phyloP scores from a whole-genome alignment of 495 filamentous ascomycete species.

The Neurospora tetraspora region DNA sequence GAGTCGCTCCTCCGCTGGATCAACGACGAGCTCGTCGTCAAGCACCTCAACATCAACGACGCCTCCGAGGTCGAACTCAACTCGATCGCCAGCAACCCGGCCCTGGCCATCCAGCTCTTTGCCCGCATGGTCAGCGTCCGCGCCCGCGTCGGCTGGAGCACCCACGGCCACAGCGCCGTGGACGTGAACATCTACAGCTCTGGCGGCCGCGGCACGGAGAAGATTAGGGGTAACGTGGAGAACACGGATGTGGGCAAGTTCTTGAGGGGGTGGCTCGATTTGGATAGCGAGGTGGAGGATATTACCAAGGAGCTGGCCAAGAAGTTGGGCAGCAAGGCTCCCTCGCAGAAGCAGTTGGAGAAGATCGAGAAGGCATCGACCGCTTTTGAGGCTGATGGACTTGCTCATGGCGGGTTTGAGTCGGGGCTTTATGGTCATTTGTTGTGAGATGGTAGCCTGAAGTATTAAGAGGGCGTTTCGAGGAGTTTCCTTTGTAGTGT shows the following conservation, averaged over 20 bases:
- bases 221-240: slow-evolving; percentile 75
- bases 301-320: slow-evolving; percentile 65
- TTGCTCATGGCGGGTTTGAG: not conserved
- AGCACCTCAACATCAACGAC: slow-evolving; percentile 68
- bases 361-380: not conserved
- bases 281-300: slow-evolving; percentile 52
- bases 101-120: slow-evolving; percentile 48
- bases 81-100: slow-evolving; percentile 47
- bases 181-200: slow-evolving; percentile 90
- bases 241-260: slow-evolving; percentile 88
- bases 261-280: slow-evolving; percentile 63
- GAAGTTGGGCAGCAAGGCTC: slow-evolving; percentile 28
- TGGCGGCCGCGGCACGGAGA: slow-evolving; percentile 33
- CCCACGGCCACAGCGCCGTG: slow-evolving; percentile 79
- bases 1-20: slow-evolving; percentile 47
- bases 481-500: not conserved
- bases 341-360: not conserved
- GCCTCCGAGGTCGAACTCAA: slow-evolving; percentile 60
- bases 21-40: slow-evolving; percentile 45
- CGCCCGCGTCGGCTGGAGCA: slow-evolving; percentile 86
- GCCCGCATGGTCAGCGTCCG: slow-evolving; percentile 77
- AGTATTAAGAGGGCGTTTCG: not conserved
- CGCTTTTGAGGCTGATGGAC: not conserved
- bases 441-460: not conserved
- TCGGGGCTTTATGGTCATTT: not conserved